Evolutionary conservation across 78 protist species (phyloP).

Genomic region (Emiliania huxleyi): DNA sequence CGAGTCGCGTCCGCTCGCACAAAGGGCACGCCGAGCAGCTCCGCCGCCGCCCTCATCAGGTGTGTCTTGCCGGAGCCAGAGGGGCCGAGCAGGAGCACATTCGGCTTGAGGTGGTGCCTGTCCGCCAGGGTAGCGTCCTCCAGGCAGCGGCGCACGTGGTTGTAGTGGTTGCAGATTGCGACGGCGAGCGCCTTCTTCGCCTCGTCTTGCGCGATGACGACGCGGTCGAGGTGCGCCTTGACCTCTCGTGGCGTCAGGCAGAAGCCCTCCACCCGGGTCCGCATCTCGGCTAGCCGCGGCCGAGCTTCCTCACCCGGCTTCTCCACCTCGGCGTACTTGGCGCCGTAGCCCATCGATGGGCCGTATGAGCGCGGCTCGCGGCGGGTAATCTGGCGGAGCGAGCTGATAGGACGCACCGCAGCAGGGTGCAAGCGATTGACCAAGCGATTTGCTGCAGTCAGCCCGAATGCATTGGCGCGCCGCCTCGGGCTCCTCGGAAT

Average conservation of each 20-base stretch:
- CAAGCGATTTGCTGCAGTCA: no score
- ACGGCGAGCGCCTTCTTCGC: constrained; percentile 21
- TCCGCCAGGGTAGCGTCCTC: background rate
- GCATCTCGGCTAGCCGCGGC: no score
- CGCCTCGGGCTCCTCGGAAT: no score
- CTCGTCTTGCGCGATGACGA: background rate
- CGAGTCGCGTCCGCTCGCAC: constrained; percentile 4
- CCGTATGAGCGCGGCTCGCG: no score
- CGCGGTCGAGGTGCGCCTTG: constrained; percentile 7
- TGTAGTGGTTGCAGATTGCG: constrained; percentile 24
- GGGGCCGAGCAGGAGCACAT: constrained; percentile 16
- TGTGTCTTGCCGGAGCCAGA: constrained; percentile 1
- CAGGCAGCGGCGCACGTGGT: background rate
- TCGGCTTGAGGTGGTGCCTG: background rate
- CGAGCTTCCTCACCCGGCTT: no score
- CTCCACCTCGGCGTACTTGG: no score
- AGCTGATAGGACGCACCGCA: no score
- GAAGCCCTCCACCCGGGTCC: background rate
- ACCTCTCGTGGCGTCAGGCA: background rate
- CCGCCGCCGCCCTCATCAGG: background rate
- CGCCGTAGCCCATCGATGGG: no score
- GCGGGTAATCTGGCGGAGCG: no score
- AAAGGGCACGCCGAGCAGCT: background rate
- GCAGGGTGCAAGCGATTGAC: no score
- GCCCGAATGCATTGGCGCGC: no score